Evolutionary conservation across 768 basidiomycete genomes (phyloP), one percentile per base, ranked within the genome.

Genomic region (Rhizopogon vulgaris): DNA sequence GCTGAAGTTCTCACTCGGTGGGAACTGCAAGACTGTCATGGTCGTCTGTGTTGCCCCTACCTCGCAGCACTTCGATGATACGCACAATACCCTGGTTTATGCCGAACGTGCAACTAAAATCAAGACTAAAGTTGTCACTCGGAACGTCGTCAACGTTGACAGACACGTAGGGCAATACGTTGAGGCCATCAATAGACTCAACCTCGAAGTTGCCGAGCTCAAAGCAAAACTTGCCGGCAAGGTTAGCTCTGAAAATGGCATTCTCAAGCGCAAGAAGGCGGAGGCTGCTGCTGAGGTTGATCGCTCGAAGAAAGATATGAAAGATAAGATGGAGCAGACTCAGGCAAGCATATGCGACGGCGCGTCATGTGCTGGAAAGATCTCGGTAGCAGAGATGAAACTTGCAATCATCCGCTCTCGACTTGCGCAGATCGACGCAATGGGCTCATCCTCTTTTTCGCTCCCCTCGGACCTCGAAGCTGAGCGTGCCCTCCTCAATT

Each of bases 11-110:
- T 94, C 95, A 1, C 81, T 98, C 43, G 95, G 95, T 1, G 96
- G 96, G 6, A 98, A 98, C 69, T 99, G 96, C 80, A 92, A 95
- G 71, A 99, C 96, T 1, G 94, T 96, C 64, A 99, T 98, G 96
- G 92, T 97, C 57, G 95, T 98, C 55, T 98, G 96, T 66, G 77
- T 99, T 42, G 94, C 94, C 0, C 96, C 96, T 1, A 93, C 94
- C 4, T 94, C 93, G 36, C 80, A 80, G 36, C 94, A 99, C 71
- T 96, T 97, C 66, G 96, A 98, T 63, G 96, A 99, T 67, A 98
- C 96, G 30, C 93, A 96, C 66, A 99, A 99, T 66, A 98, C 96
- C 2, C 85, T 99, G 43, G 76, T 96, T 55, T 99, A 98, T 68
- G 96, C 96, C 22, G 94, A 99, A 61, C 87, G 94, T 41, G 95